Evolutionary conservation across 1,284 basidiomycete species (phyloP).

Genomic region (Ustanciosporium gigantosporum): DNA sequence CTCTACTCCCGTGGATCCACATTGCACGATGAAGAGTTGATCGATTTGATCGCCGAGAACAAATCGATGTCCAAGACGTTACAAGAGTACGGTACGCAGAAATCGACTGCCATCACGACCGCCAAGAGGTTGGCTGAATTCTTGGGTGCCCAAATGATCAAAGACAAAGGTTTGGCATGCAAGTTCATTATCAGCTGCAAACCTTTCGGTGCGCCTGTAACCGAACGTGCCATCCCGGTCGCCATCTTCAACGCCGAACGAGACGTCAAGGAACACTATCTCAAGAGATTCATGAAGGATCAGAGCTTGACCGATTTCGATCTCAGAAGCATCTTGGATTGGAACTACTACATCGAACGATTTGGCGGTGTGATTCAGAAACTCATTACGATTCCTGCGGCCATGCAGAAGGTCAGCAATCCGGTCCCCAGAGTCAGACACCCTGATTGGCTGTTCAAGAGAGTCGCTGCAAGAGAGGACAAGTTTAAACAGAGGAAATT

Average conservation of each 20-base stretch:
- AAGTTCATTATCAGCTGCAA: conserved; percentile 98
- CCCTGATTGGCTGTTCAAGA: conserved; percentile 93
- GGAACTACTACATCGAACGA: conserved; percentile 98
- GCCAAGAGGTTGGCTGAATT: conserved; percentile 95
- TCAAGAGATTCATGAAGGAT: conserved; percentile 96
- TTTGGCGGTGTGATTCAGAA: conserved; percentile 98
- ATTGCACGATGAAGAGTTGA: conserved; percentile 86
- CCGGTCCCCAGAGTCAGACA: conserved; percentile 94
- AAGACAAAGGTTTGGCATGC: conserved; percentile 97
- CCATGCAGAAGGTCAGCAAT: conserved; percentile 95
- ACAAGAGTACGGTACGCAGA: conserved; percentile 92
- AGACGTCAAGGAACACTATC: conserved; percentile 81
- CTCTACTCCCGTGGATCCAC: conserved; percentile 83
- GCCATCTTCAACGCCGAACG: conserved; percentile 98
- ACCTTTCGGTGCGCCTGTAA: conserved; percentile 90
- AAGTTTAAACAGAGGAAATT: conserved; percentile 98
- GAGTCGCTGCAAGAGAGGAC: conserved; percentile 86
- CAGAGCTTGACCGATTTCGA: conserved; percentile 86
- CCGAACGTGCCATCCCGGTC: conserved; percentile 95
- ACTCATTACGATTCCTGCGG: conserved; percentile 97
- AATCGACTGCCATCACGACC: conserved; percentile 97
- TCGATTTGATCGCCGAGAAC: conserved; percentile 98
- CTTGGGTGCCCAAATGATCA: conserved; percentile 97
- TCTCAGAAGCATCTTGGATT: conserved; percentile 91
- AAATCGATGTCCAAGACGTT: conserved; percentile 96